Percentiles rank a stretch among this genome's conserved stretches.
Conservation (phyloP, 176 grass and related monocot genomes). For the Carex scoparia region DNA sequence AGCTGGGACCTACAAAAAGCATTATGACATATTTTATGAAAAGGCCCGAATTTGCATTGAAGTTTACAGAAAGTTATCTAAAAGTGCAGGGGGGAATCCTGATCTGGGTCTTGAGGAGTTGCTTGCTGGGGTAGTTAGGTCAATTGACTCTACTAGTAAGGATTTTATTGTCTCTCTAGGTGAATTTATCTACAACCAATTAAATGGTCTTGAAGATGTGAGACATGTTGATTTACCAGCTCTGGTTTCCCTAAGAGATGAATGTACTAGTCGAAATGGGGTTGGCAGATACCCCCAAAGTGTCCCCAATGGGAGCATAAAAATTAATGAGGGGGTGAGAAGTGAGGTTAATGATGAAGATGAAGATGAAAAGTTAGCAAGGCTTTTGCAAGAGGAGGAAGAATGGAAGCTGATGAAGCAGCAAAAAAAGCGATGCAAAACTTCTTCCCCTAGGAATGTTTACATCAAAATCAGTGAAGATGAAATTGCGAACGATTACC, state of each 20-base stretch:
- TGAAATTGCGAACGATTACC: constrained; percentile 97
- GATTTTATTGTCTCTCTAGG: constrained; percentile 86
- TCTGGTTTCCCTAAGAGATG: constrained; percentile 85
- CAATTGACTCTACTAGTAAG: constrained; percentile 66
- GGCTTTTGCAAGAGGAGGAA: constrained; percentile 87
- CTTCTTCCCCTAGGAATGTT: constrained; percentile 65
- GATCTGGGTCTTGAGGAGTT: constrained; percentile 69
- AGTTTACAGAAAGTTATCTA: constrained; percentile 80
- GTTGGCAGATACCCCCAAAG: constrained; percentile 28
- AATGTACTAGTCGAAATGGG: constrained; percentile 70
- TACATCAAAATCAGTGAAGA: constrained; percentile 98
- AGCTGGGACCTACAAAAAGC: constrained; percentile 70
- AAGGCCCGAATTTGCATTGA: constrained; percentile 94
- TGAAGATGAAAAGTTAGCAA: constrained; percentile 88
- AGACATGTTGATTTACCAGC: constrained; percentile 51
- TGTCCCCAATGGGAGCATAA: constrained; percentile 63
- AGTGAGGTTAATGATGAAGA: constrained; percentile 38
- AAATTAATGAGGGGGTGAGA: constrained; percentile 53
- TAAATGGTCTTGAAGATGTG: constrained; percentile 77
- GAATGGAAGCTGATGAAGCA: constrained; percentile 96
- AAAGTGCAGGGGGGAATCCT: constrained; percentile 77
- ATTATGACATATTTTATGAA: constrained; percentile 80
- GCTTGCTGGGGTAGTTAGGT: constrained; percentile 88
- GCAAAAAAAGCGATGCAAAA: constrained; percentile 50
- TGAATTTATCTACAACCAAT: constrained; percentile 84